Percentiles rank a stretch among this genome's conserved stretches.
Conservation (phyloP, 768 basidiomycete genomes). For the Podaxis rugospora region DNA sequence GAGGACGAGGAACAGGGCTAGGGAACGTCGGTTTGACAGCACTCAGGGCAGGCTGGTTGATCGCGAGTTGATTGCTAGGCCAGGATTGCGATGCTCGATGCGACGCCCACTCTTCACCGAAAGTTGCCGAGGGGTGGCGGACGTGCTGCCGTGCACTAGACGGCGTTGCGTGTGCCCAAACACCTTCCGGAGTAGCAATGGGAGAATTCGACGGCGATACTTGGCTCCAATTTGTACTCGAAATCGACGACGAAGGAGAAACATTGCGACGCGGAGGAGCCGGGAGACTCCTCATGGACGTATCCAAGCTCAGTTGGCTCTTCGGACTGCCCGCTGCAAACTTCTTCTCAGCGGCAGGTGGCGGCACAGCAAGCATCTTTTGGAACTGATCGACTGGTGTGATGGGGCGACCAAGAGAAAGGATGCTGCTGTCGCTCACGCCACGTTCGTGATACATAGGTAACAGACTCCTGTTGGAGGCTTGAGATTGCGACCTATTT, state of each 20-base stretch:
- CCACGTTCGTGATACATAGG: not conserved
- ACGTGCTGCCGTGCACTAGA: too few relatives aligned
- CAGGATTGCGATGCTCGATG: conserved; percentile 1
- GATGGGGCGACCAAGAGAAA: conserved; percentile 3
- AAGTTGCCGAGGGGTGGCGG: not conserved
- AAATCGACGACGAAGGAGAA: conserved; percentile 5
- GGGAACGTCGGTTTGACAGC: conserved; percentile 12
- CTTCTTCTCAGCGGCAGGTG: not conserved
- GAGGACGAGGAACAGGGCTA: conserved; percentile 5
- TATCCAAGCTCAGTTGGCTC: not conserved
- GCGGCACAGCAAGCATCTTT: not conserved
- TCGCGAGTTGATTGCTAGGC: not conserved
- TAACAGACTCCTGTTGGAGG: not conserved
- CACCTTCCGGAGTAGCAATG: conserved; percentile 4
- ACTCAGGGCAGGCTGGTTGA: conserved; percentile 11
- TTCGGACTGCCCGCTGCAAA: not conserved
- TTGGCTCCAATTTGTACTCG: not conserved
- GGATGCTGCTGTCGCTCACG: conserved; percentile 1
- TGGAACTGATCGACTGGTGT: conserved; percentile 2
- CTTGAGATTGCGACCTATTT: not conserved
- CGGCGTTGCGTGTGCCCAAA: conserved; percentile 1
- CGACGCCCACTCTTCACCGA: not conserved
- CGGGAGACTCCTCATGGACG: not conserved
- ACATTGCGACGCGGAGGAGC: conserved; percentile 1
- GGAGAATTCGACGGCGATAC: not conserved